A percentile compares a stretch with the other conserved stretches of the same genome.
phyloP scores from a whole-genome alignment of 2,329 filamentous ascomycete species.

The Neofusicoccum parvum region DNA sequence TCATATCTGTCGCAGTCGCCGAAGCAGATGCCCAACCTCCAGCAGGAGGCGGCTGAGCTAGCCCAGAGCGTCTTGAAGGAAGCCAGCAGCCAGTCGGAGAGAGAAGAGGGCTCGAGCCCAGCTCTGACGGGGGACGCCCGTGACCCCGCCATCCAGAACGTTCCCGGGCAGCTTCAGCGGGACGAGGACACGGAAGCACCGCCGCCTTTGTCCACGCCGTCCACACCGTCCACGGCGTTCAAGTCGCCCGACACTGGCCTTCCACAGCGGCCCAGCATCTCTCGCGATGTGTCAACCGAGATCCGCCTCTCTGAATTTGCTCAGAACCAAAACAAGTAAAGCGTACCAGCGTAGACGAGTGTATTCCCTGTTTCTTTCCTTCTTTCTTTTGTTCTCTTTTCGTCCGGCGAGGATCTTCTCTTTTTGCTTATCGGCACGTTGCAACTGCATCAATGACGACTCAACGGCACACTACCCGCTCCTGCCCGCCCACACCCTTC shows the following conservation, averaged over 20 bases:
- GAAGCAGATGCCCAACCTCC: conserved; percentile 47
- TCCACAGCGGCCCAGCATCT: not conserved
- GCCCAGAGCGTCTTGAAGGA: conserved; percentile 33
- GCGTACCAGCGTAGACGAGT: not conserved
- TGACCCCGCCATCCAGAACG: not conserved
- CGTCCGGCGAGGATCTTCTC: too few species aligned
- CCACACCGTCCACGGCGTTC: not conserved
- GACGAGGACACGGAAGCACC: not conserved
- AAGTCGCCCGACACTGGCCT: not conserved
- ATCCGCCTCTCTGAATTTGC: not conserved
- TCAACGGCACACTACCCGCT: not conserved
- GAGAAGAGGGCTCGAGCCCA: not conserved
- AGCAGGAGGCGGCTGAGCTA: conserved; percentile 48
- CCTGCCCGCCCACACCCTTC: not conserved
- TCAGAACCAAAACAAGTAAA: not conserved
- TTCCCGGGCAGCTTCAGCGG: not conserved
- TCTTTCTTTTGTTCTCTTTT: not conserved
- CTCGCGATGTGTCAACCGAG: not conserved
- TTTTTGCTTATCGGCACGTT: not conserved
- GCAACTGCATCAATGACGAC: not conserved
- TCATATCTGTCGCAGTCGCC: conserved; percentile 61
- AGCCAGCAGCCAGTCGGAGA: not conserved
- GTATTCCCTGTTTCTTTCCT: not conserved
- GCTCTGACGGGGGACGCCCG: not conserved
- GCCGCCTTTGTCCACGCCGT: not conserved